These are phyloP conservation scores for Thraustochytrium striatum DNA, from an alignment of 352 stramenopile genomes.

Conservation along the genomic window DNA sequence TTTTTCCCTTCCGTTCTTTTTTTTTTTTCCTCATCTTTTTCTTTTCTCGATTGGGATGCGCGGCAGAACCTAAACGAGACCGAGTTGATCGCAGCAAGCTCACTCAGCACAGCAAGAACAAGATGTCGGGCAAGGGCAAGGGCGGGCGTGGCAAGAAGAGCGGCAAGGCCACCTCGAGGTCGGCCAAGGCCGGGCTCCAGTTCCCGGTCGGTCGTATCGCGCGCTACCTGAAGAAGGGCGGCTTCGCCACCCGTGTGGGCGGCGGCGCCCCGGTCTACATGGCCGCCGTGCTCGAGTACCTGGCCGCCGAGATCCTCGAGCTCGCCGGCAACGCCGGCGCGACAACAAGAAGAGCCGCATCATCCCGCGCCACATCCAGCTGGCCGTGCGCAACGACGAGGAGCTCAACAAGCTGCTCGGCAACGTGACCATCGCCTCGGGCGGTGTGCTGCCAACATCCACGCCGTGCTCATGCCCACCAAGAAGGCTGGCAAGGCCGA, in stretches of 20 bases:
- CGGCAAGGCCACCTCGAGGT: slow-evolving; percentile 46
- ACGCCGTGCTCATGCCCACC: slow-evolving; percentile 66
- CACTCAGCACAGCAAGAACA: background rate
- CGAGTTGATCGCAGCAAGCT: background rate
- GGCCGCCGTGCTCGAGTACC: slow-evolving; percentile 64
- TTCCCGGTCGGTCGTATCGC: slow-evolving; percentile 75
- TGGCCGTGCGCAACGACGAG: slow-evolving; percentile 83
- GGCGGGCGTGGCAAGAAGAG: slow-evolving; percentile 31
- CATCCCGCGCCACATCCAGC: slow-evolving; percentile 70
- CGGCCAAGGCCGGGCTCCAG: slow-evolving; percentile 59
- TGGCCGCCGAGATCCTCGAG: slow-evolving; percentile 61
- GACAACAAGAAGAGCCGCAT: slow-evolving; percentile 69
- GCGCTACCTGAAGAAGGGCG: slow-evolving; percentile 73
- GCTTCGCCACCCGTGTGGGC: slow-evolving; percentile 71
- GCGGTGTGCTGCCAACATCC: slow-evolving; percentile 70
- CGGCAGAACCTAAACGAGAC: slow-evolving; percentile 51
- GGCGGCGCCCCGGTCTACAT: slow-evolving; percentile 73
- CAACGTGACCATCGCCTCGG: slow-evolving; percentile 83
- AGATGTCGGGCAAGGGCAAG: slow-evolving; percentile 49
- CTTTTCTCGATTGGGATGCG: background rate
- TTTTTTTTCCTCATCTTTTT: background rate
- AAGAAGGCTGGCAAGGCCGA: slow-evolving; percentile 4
- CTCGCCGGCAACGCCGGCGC: slow-evolving; percentile 60
- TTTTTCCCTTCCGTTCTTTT: background rate
- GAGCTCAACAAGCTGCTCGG: slow-evolving; percentile 90